phyloP scores from a whole-genome alignment of 208 protist genomes.

The Tritrichomonas foetus region DNA sequence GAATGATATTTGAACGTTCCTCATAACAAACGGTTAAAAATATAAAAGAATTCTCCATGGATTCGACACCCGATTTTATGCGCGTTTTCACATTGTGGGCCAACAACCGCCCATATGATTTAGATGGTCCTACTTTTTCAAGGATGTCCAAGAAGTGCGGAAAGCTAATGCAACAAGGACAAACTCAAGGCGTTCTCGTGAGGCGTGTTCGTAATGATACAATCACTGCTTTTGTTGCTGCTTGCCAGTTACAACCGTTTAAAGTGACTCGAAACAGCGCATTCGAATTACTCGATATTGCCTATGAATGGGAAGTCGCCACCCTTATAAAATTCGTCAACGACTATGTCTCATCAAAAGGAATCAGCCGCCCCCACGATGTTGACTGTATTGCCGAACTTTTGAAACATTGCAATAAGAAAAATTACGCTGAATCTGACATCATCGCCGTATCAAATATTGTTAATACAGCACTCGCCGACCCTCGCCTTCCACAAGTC shows the following conservation, averaged over 20 bases:
- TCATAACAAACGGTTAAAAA: too few species aligned
- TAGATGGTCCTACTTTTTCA: background rate
- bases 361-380: background rate
- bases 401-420: too few species aligned
- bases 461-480: too few species aligned
- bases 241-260: background rate
- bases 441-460: too few species aligned
- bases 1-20: too few species aligned
- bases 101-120: background rate
- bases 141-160: slow-evolving; percentile 1
- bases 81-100: too few species aligned
- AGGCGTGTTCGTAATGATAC: background rate
- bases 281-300: background rate
- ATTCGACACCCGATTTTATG: too few species aligned
- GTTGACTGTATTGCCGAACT: background rate
- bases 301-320: background rate
- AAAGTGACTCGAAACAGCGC: background rate
- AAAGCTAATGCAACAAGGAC: background rate
- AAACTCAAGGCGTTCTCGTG: background rate
- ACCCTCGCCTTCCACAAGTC: too few species aligned
- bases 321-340: background rate
- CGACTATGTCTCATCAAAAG: background rate
- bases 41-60: too few species aligned
- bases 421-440: too few species aligned
- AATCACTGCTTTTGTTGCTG: background rate